Percentiles rank a stretch among this genome's conserved stretches.
These are phyloP conservation scores for Thalassiosira profunda DNA, from an alignment of 108 stramenopile species.

Conservation along the genomic window DNA sequence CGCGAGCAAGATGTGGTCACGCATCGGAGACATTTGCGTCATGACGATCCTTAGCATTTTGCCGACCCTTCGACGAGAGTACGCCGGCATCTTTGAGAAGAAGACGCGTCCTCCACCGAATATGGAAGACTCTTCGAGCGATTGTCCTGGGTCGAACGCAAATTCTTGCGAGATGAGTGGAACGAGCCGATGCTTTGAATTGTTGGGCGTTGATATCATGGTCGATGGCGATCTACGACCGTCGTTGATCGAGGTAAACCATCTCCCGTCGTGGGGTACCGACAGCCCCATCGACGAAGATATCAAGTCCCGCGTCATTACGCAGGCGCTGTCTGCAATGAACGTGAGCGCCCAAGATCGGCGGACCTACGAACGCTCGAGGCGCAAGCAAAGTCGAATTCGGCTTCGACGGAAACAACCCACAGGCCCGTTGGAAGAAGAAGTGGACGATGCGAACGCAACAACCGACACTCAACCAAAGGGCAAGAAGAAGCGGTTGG, in stretches of 20 bases:
- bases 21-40: constrained; percentile 70
- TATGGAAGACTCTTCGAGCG: neutral
- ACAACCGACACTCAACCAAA: neutral
- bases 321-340: constrained; percentile 43
- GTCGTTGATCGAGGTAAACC: constrained; percentile 91
- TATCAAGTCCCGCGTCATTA: constrained; percentile 55
- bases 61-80: constrained; percentile 70
- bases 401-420: constrained; percentile 15
- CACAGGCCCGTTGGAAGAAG: no score
- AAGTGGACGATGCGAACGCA: neutral
- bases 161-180: neutral
- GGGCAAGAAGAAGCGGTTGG: neutral
- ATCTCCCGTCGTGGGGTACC: constrained; percentile 58
- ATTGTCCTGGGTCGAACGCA: neutral
- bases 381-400: constrained; percentile 22
- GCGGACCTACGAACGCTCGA: constrained; percentile 15
- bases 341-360: constrained; percentile 37
- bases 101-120: neutral
- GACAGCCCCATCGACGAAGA: constrained; percentile 47
- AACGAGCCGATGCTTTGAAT: constrained; percentile 66
- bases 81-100: constrained; percentile 38
- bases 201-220: constrained; percentile 91
- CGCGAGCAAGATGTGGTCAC: constrained; percentile 57
- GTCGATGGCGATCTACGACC: constrained; percentile 80
- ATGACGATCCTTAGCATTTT: constrained; percentile 71